Evolutionary conservation across 2,329 filamentous ascomycete genomes (phyloP).

Genomic region (Xylaria sp.): DNA sequence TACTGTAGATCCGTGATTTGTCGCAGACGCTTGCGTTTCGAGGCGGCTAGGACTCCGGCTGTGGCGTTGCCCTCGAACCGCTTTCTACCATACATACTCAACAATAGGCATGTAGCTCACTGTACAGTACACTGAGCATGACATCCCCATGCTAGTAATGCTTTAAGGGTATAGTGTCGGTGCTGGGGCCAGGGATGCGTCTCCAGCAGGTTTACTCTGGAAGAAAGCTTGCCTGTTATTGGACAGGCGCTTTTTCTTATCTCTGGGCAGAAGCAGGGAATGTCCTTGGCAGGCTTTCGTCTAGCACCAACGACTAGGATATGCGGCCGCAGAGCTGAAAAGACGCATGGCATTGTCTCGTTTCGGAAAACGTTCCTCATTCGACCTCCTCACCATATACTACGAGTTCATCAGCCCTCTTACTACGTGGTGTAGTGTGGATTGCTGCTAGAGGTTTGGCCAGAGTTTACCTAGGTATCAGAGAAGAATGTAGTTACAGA

Average conservation of each 20-base stretch:
- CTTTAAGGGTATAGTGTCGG: background rate
- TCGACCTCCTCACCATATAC: background rate
- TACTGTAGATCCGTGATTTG: slow-evolving; percentile 19
- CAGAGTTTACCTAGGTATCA: slow-evolving; percentile 1
- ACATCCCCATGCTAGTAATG: background rate
- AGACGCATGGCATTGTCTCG: slow-evolving; percentile 8
- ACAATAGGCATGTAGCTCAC: too few relatives aligned
- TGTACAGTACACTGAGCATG: background rate
- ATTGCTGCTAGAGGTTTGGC: slow-evolving; percentile 10
- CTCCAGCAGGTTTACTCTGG: slow-evolving; percentile 2
- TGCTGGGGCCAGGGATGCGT: background rate
- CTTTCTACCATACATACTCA: too few relatives aligned
- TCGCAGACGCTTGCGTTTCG: background rate
- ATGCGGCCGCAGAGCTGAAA: slow-evolving; percentile 32
- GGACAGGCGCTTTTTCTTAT: slow-evolving; percentile 32
- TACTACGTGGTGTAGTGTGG: too few relatives aligned
- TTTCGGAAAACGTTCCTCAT: slow-evolving; percentile 32
- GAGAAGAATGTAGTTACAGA: background rate
- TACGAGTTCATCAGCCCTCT: background rate
- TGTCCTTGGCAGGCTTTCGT: slow-evolving; percentile 32
- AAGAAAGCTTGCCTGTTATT: slow-evolving; percentile 24
- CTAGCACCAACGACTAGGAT: slow-evolving; percentile 8
- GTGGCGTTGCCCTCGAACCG: background rate
- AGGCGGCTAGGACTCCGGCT: slow-evolving; percentile 1
- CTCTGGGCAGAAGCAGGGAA: slow-evolving; percentile 35